Percentiles rank a stretch among this genome's conserved stretches.
These are phyloP conservation scores for Marchantia paleacea DNA, from an alignment of 225 moss, liverwort and hornwort species.

Conservation along the genomic window DNA sequence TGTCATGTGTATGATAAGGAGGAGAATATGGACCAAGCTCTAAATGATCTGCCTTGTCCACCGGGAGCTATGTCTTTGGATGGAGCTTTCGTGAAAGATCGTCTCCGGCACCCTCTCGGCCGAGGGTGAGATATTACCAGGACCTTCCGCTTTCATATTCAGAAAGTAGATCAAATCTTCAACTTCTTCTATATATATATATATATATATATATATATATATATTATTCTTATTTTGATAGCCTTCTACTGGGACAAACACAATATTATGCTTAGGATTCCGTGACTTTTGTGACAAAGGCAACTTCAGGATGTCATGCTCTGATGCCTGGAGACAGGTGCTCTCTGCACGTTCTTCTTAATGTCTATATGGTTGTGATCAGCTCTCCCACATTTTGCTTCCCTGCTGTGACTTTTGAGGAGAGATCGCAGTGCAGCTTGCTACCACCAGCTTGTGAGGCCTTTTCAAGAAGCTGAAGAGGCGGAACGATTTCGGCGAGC, in stretches of 20 bases:
- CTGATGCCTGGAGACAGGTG: no score
- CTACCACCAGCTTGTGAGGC: background rate
- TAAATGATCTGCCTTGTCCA: background rate
- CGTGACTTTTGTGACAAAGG: background rate
- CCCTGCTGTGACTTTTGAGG: background rate
- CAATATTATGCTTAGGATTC: background rate
- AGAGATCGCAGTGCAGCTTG: conserved; percentile 6
- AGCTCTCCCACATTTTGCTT: background rate
- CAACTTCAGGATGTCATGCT: background rate
- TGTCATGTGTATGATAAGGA: background rate
- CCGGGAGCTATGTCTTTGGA: conserved; percentile 1
- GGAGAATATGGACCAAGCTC: background rate
- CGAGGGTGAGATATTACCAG: conserved; percentile 21
- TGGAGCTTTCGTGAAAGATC: conserved; percentile 2
- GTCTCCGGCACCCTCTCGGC: background rate
- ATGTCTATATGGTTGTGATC: background rate
- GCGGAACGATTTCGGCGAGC: background rate
- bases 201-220: no score
- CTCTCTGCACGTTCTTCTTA: no score
- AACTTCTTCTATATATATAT: no score
- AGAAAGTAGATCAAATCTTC: no score
- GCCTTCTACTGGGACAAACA: background rate
- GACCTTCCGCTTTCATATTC: no score
- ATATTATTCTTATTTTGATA: no score
- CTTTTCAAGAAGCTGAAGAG: background rate